Evolutionary conservation across 805 yeast genomes (phyloP).

Genomic region (Hanseniaspora singularis): DNA sequence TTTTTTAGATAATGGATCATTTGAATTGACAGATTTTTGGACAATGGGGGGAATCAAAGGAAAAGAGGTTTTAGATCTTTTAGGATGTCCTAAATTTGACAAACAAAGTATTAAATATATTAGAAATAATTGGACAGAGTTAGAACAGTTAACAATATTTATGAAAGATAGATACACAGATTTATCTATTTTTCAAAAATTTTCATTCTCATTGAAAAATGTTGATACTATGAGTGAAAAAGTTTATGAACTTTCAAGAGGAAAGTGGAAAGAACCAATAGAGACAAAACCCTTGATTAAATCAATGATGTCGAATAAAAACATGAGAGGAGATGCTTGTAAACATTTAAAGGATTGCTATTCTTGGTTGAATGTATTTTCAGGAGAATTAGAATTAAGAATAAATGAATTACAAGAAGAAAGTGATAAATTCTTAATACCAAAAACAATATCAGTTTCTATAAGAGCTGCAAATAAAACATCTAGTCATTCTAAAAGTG

Average conservation of each 20-base stretch:
- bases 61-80: slow-evolving; percentile 36
- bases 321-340: slow-evolving; percentile 51
- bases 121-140: slow-evolving; percentile 36
- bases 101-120: slow-evolving; percentile 39
- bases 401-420: slow-evolving; percentile 63
- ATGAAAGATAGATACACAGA: slow-evolving; percentile 15
- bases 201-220: slow-evolving; percentile 31
- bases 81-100: slow-evolving; percentile 37
- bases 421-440: slow-evolving; percentile 30
- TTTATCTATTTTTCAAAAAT: slow-evolving; percentile 7
- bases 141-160: slow-evolving; percentile 18
- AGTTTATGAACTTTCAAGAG: slow-evolving; percentile 53
- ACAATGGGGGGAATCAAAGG: slow-evolving; percentile 90
- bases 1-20: slow-evolving; percentile 42
- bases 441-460: slow-evolving; percentile 37
- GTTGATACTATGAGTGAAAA: slow-evolving; percentile 39
- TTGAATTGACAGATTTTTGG: slow-evolving; percentile 65
- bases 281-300: slow-evolving; percentile 51
- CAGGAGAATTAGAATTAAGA: slow-evolving; percentile 65
- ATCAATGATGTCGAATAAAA: slow-evolving; percentile 82
- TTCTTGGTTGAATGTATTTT: slow-evolving; percentile 73
- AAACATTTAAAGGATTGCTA: slow-evolving; percentile 42
- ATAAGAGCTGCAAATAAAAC: slow-evolving; percentile 26
- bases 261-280: slow-evolving; percentile 45
- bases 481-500: slow-evolving; percentile 31